A percentile compares a stretch with the other conserved stretches of the same genome.
Conservation (phyloP, 768 basidiomycete genomes). For the Cystobasidium onofrii region DNA sequence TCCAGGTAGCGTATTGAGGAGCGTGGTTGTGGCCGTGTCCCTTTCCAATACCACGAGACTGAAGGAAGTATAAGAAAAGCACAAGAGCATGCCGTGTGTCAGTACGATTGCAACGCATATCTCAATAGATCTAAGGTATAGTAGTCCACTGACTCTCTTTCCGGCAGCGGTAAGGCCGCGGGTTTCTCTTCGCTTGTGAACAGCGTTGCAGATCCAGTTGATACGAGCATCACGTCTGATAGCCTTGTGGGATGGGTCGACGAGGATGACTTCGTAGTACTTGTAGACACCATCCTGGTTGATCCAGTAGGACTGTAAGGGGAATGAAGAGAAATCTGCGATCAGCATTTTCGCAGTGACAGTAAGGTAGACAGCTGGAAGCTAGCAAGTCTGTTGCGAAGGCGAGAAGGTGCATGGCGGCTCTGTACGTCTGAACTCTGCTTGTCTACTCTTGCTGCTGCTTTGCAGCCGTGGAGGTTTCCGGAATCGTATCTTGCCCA, state of each 20-base stretch:
- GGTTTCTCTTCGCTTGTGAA: slow-evolving; percentile 96
- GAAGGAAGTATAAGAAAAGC: no score
- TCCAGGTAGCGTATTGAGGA: slow-evolving; percentile 84
- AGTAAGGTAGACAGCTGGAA: not conserved
- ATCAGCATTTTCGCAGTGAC: not conserved
- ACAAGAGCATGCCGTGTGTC: no score
- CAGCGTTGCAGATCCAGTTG: slow-evolving; percentile 97
- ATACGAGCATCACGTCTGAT: slow-evolving; percentile 93
- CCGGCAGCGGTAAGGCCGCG: slow-evolving; percentile 95
- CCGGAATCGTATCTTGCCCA: no score
- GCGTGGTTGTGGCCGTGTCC: slow-evolving; percentile 89
- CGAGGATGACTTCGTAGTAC: slow-evolving; percentile 86
- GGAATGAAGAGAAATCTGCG: not conserved
- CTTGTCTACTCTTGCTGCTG: no score
- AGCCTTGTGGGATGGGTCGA: slow-evolving; percentile 91
- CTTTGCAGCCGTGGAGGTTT: no score
- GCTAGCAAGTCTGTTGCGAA: not conserved
- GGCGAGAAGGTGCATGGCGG: not conserved
- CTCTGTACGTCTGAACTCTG: no score
- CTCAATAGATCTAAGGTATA: not conserved
- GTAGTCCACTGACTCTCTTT: slow-evolving; percentile 61
- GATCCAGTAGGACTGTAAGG: slow-evolving; percentile 91
- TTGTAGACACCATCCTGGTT: slow-evolving; percentile 53
- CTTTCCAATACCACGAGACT: slow-evolving; percentile 97
- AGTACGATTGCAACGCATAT: no score